Conservation (phyloP, 345 rosid genomes). For the Moricandia moricandioides region DNA sequence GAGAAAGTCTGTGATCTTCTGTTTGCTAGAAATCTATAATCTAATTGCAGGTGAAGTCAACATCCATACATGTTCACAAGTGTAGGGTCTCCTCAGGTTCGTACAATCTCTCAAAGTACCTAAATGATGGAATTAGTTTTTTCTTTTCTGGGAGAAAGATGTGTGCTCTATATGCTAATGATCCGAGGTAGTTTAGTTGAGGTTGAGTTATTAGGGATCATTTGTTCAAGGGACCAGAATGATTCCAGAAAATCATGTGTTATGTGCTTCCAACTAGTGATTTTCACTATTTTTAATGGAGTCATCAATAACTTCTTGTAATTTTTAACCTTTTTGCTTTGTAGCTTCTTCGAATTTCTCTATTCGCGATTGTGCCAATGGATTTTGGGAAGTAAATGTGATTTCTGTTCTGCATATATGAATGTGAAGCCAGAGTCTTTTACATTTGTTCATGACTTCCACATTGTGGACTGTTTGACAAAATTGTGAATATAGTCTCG, state of each 20-base stretch:
- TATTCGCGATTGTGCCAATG: neutral
- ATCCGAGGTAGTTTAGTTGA: neutral
- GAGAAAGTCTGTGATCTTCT: constrained; percentile 71
- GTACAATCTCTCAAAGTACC: constrained; percentile 10
- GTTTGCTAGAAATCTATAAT: neutral
- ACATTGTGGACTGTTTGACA: too few relatives aligned
- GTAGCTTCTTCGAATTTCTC: neutral
- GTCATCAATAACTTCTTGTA: neutral
- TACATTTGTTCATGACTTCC: neutral
- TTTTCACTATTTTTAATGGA: neutral
- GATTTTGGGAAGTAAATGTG: neutral
- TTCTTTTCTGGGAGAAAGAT: too few relatives aligned
- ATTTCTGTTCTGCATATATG: neutral
- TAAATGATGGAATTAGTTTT: neutral
- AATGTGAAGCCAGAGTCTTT: neutral
- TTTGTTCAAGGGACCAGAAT: neutral
- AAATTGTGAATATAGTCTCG: neutral
- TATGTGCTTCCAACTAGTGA: neutral
- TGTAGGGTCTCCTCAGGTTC: constrained; percentile 25
- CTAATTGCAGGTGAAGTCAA: neutral
- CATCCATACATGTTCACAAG: neutral
- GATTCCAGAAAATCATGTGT: neutral
- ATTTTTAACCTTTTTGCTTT: neutral
- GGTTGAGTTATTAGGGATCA: neutral
- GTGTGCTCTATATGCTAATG: neutral